Base-by-base conservation (phyloP, 2,329 filamentous ascomycete species). In the Nothophaeocryptopus gaeumannii region DNA sequence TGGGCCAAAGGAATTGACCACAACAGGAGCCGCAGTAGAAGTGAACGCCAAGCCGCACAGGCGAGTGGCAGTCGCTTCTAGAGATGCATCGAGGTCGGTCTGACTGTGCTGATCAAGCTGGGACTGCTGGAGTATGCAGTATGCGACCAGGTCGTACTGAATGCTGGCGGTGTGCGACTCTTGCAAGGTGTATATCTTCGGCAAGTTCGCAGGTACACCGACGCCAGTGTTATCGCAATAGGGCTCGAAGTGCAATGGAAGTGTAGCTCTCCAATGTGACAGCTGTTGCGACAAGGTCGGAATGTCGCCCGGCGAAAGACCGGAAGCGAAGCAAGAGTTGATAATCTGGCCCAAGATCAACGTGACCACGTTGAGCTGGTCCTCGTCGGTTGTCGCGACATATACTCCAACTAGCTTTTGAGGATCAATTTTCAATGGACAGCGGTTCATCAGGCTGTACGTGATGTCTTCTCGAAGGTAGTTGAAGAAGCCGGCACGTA, bases 1-100 rank as follows among this genome's bases (percentile, higher is more conserved):
- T 8, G 52, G 52, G 2, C 52, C 52, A 33, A 48, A 55, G 8
- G 41, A 44, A 34, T 55, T 55, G n/a, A 55, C 44, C 13, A 53
- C 20, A n/a, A 47, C 44, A 12, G 50, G 14, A 10, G 46, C 11
- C 7, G 15, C 26, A 10, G 20, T 30, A 5, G 39, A 49, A 1
- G 45, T 53, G 20, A 53, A 50, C 7, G 45, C 45, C 8, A 53
- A 31, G 13, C 40, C 41, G 33, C 50, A 53, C 5, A 53, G 30
- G n/a, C 46, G 36, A 26, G 32, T 16, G 8, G 50, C 45, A 11
- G n/a, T 26, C 5, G 5, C 14, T 11, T 41, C 36, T 15, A 50
- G 34, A 20, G 29, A 14, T 5, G 32, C n/a, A 16, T 7, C 9
- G 5, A 50, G 35, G 9, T 45, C 35, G 16, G 15, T 40, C 14